Evolutionary conservation across 1,139 yeast genomes (phyloP).

Genomic region (Kluyveromyces sp.): DNA sequence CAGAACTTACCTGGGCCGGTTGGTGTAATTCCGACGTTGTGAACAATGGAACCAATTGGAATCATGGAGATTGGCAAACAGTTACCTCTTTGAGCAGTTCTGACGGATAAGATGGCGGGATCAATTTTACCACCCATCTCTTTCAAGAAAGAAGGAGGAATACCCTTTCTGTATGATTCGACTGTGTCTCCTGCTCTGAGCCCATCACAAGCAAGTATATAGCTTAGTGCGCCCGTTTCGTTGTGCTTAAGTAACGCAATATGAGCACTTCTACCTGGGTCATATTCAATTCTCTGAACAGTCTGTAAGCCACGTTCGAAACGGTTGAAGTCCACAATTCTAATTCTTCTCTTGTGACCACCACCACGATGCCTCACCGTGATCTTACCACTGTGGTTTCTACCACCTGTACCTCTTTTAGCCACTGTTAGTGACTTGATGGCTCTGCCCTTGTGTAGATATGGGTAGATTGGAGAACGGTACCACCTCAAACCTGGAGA

Average conservation of each 20-base stretch:
- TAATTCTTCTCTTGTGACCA: slow-evolving; percentile 83
- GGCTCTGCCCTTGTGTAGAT: slow-evolving; percentile 82
- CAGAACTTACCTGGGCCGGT: slow-evolving; percentile 88
- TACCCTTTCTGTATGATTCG: slow-evolving; percentile 81
- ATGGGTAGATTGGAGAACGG: slow-evolving; percentile 79
- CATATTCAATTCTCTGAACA: slow-evolving; percentile 87
- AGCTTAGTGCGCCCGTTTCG: slow-evolving; percentile 56
- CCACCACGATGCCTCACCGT: slow-evolving; percentile 96
- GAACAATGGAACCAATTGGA: slow-evolving; percentile 87
- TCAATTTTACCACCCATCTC: slow-evolving; percentile 70
- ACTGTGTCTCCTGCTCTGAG: slow-evolving; percentile 86
- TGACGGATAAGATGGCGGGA: slow-evolving; percentile 82
- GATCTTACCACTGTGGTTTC: slow-evolving; percentile 82
- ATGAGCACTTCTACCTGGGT: slow-evolving; percentile 92
- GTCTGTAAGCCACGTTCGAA: slow-evolving; percentile 60
- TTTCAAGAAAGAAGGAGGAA: slow-evolving; percentile 66
- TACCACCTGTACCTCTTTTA: slow-evolving; percentile 72
- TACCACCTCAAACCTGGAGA: slow-evolving; percentile 90
- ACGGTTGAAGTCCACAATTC: slow-evolving; percentile 75
- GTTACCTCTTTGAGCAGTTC: slow-evolving; percentile 88
- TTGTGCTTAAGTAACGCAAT: slow-evolving; percentile 74
- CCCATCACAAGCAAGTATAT: slow-evolving; percentile 88
- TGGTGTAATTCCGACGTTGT: slow-evolving; percentile 71
- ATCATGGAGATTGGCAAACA: slow-evolving; percentile 88
- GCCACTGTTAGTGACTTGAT: slow-evolving; percentile 67